Percentiles rank a stretch among this genome's conserved stretches.
phyloP scores from a whole-genome alignment of 257 asterid species.

The Plantago elongata region DNA sequence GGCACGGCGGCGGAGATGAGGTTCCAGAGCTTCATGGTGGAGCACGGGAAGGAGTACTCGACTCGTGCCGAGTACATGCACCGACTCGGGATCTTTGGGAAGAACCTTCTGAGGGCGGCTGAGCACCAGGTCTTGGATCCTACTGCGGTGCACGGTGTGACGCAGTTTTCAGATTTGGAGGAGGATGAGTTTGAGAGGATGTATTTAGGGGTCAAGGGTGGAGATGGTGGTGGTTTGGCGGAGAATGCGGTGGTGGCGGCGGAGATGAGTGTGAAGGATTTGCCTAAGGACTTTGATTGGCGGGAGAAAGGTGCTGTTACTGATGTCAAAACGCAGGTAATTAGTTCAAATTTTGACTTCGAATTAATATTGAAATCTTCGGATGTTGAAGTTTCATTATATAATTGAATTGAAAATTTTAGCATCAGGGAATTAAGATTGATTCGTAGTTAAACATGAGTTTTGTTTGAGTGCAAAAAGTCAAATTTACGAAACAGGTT shows the following conservation, averaged over 20 bases:
- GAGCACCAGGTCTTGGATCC: conserved; percentile 94
- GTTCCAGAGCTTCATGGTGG: conserved; percentile 54
- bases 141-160: conserved; percentile 78
- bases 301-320: conserved; percentile 90
- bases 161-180: conserved; percentile 67
- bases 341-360: too few species aligned
- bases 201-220: conserved; percentile 77
- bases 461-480: too few species aligned
- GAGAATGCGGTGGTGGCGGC: conserved; percentile 31
- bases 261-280: conserved; percentile 40
- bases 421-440: too few species aligned
- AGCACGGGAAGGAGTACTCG: conserved; percentile 54
- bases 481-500: too few species aligned
- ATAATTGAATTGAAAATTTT: too few species aligned
- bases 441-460: too few species aligned
- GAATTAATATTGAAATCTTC: too few species aligned
- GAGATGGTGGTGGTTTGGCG: conserved; percentile 23
- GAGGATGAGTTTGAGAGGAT: conserved; percentile 65
- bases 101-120: conserved; percentile 61
- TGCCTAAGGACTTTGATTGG: conserved; percentile 93
- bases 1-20: conserved; percentile 61
- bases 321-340: conserved; percentile 89
- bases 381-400: too few species aligned
- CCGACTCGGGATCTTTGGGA: conserved; percentile 75
- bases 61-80: conserved; percentile 67